These are phyloP conservation scores for Bathelium albidoporum DNA, from an alignment of 495 filamentous ascomycete genomes.

Conservation along the genomic window DNA sequence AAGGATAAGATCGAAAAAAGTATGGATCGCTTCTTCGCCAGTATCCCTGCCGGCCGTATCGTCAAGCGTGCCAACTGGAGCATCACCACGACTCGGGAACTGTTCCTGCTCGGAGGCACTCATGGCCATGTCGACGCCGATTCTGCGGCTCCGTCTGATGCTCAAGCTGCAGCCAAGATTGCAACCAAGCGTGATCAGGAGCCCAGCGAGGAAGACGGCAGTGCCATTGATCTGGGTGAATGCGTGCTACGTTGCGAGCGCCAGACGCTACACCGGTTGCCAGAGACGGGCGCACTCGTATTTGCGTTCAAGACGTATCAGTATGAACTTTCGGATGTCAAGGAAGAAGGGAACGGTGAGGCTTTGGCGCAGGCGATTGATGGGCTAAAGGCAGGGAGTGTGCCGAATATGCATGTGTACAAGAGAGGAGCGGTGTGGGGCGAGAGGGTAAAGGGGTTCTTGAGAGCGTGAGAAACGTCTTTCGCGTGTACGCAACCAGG, in stretches of 20 bases:
- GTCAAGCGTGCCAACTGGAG: conserved; percentile 56
- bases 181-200: not conserved
- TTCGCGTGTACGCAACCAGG: no score
- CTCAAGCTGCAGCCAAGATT: conserved; percentile 5
- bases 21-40: conserved; percentile 68
- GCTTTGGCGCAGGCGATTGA: conserved; percentile 62
- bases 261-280: conserved; percentile 67
- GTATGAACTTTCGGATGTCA: conserved; percentile 57
- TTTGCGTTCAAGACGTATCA: conserved; percentile 77
- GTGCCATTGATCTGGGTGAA: conserved; percentile 44
- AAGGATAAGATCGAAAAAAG: conserved; percentile 56
- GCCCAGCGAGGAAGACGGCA: conserved; percentile 27
- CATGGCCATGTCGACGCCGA: conserved; percentile 38
- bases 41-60: conserved; percentile 43
- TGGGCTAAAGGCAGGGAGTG: conserved; percentile 57
- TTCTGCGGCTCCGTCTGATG: not conserved
- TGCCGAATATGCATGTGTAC: conserved; percentile 56
- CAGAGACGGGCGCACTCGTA: conserved; percentile 52
- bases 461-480: conserved; percentile 26
- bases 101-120: conserved; percentile 47
- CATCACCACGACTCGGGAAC: conserved; percentile 44
- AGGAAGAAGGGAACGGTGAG: conserved; percentile 54
- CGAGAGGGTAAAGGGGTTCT: conserved; percentile 47
- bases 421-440: conserved; percentile 62
- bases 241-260: conserved; percentile 58